A percentile compares a stretch with the other conserved stretches of the same genome.
Conservation (phyloP, 345 rosid species). For the Citrus hindsii region DNA sequence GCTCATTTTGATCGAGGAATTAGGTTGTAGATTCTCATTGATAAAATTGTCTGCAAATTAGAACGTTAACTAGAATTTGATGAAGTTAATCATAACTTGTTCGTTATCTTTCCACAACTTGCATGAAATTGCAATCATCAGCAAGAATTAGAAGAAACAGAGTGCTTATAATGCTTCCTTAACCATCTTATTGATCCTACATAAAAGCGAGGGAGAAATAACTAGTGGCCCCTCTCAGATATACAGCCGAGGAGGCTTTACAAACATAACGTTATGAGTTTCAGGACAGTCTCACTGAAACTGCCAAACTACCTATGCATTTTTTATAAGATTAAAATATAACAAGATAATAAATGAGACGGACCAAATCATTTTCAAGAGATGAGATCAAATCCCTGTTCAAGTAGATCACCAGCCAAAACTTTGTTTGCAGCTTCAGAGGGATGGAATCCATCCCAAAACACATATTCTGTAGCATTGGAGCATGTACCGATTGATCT, state of each 20-base stretch:
- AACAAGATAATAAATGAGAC: constrained; percentile 1
- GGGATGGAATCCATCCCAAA: constrained; percentile 98
- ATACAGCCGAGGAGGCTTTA: background rate
- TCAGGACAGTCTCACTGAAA: too few relatives aligned
- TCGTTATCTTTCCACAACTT: background rate
- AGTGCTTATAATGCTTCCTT: background rate
- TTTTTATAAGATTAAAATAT: background rate
- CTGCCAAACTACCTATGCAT: background rate
- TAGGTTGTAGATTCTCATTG: background rate
- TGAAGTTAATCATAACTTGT: background rate
- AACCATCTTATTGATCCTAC: constrained; percentile 6
- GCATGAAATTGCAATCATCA: background rate
- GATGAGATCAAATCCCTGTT: constrained; percentile 2
- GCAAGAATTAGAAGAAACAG: background rate
- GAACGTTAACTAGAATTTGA: background rate
- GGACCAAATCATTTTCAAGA: background rate
- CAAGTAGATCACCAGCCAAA: background rate
- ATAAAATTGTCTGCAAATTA: too few relatives aligned
- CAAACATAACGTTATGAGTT: too few relatives aligned
- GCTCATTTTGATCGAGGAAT: background rate
- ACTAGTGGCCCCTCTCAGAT: background rate
- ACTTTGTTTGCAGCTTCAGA: constrained; percentile 76
- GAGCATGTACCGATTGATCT: constrained; percentile 64
- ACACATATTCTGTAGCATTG: constrained; percentile 77
- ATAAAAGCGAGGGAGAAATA: constrained; percentile 1